Base-by-base conservation (phyloP, 2,329 filamentous ascomycete genomes). In the Penicillium sp. region DNA sequence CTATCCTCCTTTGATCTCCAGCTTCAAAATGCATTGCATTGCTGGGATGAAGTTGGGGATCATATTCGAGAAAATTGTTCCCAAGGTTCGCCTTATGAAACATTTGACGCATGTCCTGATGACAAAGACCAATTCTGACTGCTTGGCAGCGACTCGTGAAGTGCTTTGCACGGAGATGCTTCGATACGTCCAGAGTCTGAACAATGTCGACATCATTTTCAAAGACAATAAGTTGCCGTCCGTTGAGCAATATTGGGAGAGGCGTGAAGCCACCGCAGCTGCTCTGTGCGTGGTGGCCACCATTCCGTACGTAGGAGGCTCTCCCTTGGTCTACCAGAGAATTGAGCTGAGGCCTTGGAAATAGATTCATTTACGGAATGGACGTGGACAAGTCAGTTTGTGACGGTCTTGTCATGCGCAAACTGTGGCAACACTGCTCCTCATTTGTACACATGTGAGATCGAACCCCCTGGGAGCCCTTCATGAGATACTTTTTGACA, bases 141-240 rank as follows among this genome's bases (percentile, higher is more conserved):
- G 25, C 9, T 40, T 3, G 4, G n/a, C 9, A 40, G 38, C 27
- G 25, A 42, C 39, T 3, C 18, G 45, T 12, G 18, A 42, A 32
- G 29, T 47, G 2, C 39, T 47, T 4, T 42, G 39, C 13, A 34
- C 40, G 9, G 45, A 47, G 26, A 47, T 47, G 45, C 32, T 42
- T 7, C 24, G 45, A 36, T 47, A 47, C 26, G 32, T 47, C 9
- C 32, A 32, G 9, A 47, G 45, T 25, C 39, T 47, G 38, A 39
- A 41, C 32, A 47, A 42, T 25, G 39, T 47, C 28, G 39, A 47
- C 38, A 47, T 28, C 33, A 41, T 47, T 25, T 47, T 47, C 33
- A 40, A 25, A 34, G 32, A 34, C 25, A 28, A 47, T 24, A 29
- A 47, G 11, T 4, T 39, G 13, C 45, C 45, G 3, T 41, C 45